These are phyloP conservation scores for Acanthamoeba sp. DNA, from an alignment of 208 protist species.

Conservation along the genomic window DNA sequence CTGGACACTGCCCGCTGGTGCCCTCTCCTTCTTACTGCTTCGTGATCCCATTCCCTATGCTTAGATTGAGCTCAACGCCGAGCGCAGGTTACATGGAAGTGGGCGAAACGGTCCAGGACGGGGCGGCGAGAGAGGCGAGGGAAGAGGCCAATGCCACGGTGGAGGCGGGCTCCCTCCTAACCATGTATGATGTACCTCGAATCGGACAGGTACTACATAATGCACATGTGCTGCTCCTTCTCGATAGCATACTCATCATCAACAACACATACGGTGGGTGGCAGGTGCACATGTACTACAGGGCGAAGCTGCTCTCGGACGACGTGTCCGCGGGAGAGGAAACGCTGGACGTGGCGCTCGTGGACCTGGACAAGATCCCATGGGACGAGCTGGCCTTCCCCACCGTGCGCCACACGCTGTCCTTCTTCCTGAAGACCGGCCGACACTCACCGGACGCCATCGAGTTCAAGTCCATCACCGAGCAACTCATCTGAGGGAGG, in stretches of 20 bases:
- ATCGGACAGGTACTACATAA: slow-evolving; percentile 12
- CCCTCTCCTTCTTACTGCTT: not conserved
- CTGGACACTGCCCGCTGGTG: slow-evolving; percentile 47
- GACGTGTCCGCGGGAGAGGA: not conserved
- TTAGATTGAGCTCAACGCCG: not conserved
- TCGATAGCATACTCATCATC: not conserved
- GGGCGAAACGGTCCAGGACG: slow-evolving; percentile 18
- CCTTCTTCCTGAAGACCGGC: slow-evolving; percentile 10
- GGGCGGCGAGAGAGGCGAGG: not conserved
- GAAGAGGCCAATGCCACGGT: slow-evolving; percentile 44
- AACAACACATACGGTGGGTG: not conserved
- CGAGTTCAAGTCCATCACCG: slow-evolving; percentile 33
- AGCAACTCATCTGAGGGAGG: not conserved
- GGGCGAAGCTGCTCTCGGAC: not conserved
- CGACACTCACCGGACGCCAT: not conserved
- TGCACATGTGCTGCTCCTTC: not conserved
- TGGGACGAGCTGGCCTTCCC: slow-evolving; percentile 20
- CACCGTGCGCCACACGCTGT: not conserved
- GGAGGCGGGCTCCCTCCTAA: not conserved
- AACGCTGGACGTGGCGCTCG: not conserved
- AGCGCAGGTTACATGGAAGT: slow-evolving; percentile 56
- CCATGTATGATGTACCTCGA: slow-evolving; percentile 9
- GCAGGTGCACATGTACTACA: slow-evolving; percentile 42
- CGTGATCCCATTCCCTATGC: not conserved
- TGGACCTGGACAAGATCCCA: slow-evolving; percentile 30